Conservation (phyloP, 164 flowering plant species). For the Vitis rotundifolia region DNA sequence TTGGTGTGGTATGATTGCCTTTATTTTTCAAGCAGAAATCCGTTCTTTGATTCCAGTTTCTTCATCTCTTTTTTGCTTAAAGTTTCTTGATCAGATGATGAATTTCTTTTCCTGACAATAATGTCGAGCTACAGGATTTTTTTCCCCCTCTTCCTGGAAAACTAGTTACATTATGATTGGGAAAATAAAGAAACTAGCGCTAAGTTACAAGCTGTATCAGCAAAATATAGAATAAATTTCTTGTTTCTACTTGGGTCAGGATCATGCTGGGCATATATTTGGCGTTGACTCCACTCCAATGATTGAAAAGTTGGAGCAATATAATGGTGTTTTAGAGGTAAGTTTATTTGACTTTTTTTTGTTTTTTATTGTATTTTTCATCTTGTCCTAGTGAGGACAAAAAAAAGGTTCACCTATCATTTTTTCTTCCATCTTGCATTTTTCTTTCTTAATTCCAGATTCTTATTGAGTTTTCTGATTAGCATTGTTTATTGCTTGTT, state of each 20-base stretch:
- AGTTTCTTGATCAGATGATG: neutral
- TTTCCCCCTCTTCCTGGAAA: too few relatives aligned
- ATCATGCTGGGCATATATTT: slow-evolving; percentile 98
- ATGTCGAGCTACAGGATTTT: too few relatives aligned
- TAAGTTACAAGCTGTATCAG: too few relatives aligned
- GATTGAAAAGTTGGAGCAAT: slow-evolving; percentile 90
- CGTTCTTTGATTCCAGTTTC: too few relatives aligned
- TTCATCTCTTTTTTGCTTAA: too few relatives aligned
- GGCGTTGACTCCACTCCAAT: slow-evolving; percentile 92
- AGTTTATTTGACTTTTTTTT: slow-evolving; percentile 7
- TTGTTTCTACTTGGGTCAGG: slow-evolving; percentile 46
- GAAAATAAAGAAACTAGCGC: too few relatives aligned
- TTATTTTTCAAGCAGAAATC: neutral
- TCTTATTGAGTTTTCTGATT: neutral
- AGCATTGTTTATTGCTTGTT: neutral
- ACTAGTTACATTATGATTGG: too few relatives aligned
- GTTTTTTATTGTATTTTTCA: neutral
- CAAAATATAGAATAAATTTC: neutral
- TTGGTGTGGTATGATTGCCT: slow-evolving; percentile 84
- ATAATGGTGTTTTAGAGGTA: slow-evolving; percentile 77
- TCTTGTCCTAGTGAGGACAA: too few relatives aligned
- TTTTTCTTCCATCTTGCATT: neutral
- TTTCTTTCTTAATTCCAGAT: neutral
- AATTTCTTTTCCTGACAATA: too few relatives aligned
- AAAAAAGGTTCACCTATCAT: neutral